Evolutionary conservation across 2,329 filamentous ascomycete genomes (phyloP), one percentile per base, ranked within the genome.

Genomic region (Periconia sp.): DNA sequence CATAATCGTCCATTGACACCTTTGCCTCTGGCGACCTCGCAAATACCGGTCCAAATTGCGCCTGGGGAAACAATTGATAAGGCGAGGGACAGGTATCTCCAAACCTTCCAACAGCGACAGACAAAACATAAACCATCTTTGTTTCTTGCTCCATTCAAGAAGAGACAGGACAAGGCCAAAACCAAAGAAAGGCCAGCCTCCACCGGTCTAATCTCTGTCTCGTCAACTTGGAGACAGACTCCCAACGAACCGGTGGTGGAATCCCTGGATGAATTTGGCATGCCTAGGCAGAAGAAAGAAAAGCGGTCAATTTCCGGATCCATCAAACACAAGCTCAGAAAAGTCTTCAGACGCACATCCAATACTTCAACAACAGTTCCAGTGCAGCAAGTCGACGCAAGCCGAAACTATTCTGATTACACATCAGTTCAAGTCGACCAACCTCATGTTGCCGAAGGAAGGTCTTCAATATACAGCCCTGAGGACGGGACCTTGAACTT

Each of bases 221-320:
- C 54, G 10, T 33, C 45, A 7, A 49, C 40, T n/a, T 55, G 43
- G 15, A 55, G 57, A 23, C 54, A 56, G 19, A 65, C 31, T 41
- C 37, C 50, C 1, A 45, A 44, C 3, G 61, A 63, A 2, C 50
- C 53, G 23, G 63, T 18, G 41, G 17, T 47, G 1, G 61, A 63
- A 3, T 55, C 56, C 14, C n/a, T 64, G n/a, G 54, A 40, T 14
- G 66, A 69, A 2, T 62, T 63, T 42, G 50, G 48, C 41, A 58
- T 65, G 43, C 62, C 64, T 6, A 60, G 51, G 2, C 59, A 73
- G 18, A 79, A 82, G 3, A 65, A 75, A 30, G 85, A 81, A 47
- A 82, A 83, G 11, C 79, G 87, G 20, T 85, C 84, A 31, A 82
- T 85, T 14, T 90, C 88, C 0, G 80, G 77, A 15, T 82, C 81